These are phyloP conservation scores for Carex kokanica DNA, from an alignment of 176 grass and related monocot genomes.

Conservation along the genomic window DNA sequence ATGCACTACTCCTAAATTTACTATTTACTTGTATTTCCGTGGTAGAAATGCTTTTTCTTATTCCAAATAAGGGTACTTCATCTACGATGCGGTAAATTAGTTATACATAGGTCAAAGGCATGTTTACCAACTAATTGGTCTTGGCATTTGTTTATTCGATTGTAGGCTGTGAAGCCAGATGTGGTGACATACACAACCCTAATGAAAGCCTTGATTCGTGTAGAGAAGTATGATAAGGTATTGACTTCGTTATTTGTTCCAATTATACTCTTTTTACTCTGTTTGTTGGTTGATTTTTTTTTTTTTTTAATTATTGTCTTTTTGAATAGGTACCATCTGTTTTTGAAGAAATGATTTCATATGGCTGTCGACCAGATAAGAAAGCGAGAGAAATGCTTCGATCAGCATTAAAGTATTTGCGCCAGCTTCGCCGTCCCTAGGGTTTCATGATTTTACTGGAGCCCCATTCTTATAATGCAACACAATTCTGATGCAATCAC, in stretches of 20 bases:
- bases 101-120: not conserved
- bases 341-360: constrained; percentile 96
- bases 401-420: constrained; percentile 87
- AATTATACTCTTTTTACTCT: not conserved
- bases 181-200: constrained; percentile 98
- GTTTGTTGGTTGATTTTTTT: not conserved
- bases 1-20: not conserved
- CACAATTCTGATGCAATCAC: not conserved
- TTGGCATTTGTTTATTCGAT: not conserved
- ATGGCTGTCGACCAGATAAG: constrained; percentile 81
- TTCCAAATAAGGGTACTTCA: not conserved
- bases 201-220: constrained; percentile 96
- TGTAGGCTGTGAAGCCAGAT: constrained; percentile 82
- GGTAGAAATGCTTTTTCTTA: not conserved
- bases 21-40: constrained; percentile 9
- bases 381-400: constrained; percentile 96
- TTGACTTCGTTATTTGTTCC: not conserved
- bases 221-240: constrained; percentile 96
- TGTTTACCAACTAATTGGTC: not conserved
- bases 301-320: not conserved
- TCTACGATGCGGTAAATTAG: not conserved
- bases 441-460: constrained; percentile 1
- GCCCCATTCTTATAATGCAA: not conserved
- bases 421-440: constrained; percentile 40
- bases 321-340: constrained; percentile 73